Evolutionary conservation across 129 eudicot genomes (phyloP).

Genomic region (Artemisia annua): DNA sequence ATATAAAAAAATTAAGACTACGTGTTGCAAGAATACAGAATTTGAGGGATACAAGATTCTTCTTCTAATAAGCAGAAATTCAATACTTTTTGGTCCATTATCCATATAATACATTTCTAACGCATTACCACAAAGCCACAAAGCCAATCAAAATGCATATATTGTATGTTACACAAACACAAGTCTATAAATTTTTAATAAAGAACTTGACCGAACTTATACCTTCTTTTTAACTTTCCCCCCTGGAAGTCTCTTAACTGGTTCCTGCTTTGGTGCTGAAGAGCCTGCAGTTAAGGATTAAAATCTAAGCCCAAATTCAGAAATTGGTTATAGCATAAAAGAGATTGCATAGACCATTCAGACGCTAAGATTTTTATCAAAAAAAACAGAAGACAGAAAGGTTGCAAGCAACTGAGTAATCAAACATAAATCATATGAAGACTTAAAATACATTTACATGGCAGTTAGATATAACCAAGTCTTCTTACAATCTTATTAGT

Average conservation of each 20-base stretch:
- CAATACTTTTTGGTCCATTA: background rate
- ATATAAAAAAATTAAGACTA: too few species aligned
- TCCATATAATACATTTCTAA: background rate
- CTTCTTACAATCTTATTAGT: too few species aligned
- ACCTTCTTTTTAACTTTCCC: conserved; percentile 92
- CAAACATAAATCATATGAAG: too few species aligned
- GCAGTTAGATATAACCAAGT: too few species aligned
- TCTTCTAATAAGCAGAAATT: background rate
- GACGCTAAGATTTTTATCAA: background rate
- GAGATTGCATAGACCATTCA: conserved; percentile 2
- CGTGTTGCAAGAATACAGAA: background rate
- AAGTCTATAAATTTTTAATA: background rate
- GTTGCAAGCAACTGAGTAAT: too few species aligned
- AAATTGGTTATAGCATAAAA: background rate
- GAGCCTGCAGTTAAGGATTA: conserved; percentile 49
- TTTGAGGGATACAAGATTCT: background rate
- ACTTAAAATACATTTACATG: too few species aligned
- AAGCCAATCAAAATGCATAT: conserved; percentile 10
- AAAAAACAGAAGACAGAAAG: background rate
- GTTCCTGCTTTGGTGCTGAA: conserved; percentile 69
- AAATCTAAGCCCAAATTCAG: background rate
- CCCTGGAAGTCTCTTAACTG: conserved; percentile 84
- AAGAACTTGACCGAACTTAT: conserved; percentile 4
- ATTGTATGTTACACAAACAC: background rate
- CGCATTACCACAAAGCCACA: background rate